These are phyloP conservation scores for Oxyria digyna DNA, from an alignment of 148 eudicot species.

Conservation along the genomic window DNA sequence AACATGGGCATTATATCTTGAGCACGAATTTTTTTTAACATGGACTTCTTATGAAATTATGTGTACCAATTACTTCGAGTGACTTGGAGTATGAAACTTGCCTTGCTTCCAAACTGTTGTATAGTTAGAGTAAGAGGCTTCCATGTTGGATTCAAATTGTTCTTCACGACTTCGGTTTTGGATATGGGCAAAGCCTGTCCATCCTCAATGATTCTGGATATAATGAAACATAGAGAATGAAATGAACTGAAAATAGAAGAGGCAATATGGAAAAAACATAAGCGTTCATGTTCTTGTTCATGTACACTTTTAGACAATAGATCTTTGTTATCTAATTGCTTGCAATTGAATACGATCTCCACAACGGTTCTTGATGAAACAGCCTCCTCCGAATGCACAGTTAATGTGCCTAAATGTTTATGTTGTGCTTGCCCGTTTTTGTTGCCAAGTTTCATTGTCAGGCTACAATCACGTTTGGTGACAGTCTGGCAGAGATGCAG, in stretches of 20 bases:
- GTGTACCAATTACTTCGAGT: not conserved
- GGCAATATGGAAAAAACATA: not conserved
- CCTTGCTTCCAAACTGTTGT: conserved; percentile 82
- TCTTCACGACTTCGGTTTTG: conserved; percentile 82
- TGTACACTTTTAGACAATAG: conserved; percentile 80
- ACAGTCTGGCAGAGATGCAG: conserved; percentile 45
- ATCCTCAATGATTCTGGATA: conserved; percentile 60
- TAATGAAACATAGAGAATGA: conserved; percentile 14
- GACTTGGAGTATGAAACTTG: conserved; percentile 21
- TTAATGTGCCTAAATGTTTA: conserved; percentile 44
- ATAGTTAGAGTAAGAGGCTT: conserved; percentile 65
- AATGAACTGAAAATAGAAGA: not conserved
- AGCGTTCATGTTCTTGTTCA: not conserved
- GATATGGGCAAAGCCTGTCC: conserved; percentile 67
- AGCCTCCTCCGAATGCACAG: conserved; percentile 75
- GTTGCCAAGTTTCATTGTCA: conserved; percentile 51
- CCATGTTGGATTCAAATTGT: conserved; percentile 86
- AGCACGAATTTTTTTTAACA: not conserved
- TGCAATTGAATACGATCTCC: conserved; percentile 56
- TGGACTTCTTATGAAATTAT: not conserved
- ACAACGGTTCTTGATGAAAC: conserved; percentile 52
- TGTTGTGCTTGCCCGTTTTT: conserved; percentile 17
- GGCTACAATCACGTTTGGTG: conserved; percentile 43
- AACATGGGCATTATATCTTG: not conserved
- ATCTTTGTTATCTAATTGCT: conserved; percentile 62